Conservation (phyloP, 495 filamentous ascomycete species). For the Podospora fimiseda region DNA sequence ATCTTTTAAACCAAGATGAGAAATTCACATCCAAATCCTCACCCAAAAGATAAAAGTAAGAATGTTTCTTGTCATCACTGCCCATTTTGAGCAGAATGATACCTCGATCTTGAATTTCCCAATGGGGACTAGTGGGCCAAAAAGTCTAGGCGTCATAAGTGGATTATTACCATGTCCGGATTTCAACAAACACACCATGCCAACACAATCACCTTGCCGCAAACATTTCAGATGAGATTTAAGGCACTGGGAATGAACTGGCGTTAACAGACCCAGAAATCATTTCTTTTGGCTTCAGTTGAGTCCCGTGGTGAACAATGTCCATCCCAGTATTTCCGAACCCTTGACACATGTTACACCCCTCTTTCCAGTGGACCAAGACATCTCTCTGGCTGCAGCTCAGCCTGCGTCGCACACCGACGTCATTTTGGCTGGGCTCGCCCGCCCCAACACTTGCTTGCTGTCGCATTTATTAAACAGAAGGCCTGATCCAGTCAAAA, state of each 20-base stretch:
- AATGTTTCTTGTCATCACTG: too few species aligned
- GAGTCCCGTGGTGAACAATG: too few species aligned
- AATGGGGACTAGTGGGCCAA: not conserved
- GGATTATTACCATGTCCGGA: not conserved
- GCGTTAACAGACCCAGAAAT: too few species aligned
- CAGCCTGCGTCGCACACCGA: slow-evolving; percentile 18
- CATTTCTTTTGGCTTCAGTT: too few species aligned
- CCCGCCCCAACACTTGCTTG: not conserved
- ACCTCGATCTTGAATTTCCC: too few species aligned
- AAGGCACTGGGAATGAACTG: not conserved
- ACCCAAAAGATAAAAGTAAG: too few species aligned
- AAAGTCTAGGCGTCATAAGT: not conserved
- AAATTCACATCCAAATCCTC: too few species aligned
- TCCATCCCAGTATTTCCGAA: not conserved
- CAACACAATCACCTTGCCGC: not conserved
- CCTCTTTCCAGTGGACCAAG: too few species aligned
- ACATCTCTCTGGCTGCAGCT: too few species aligned
- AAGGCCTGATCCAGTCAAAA: slow-evolving; percentile 7
- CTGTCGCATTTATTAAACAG: slow-evolving; percentile 14
- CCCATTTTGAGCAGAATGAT: too few species aligned
- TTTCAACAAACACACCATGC: not conserved
- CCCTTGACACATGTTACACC: too few species aligned
- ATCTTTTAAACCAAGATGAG: too few species aligned
- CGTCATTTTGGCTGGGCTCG: slow-evolving; percentile 17
- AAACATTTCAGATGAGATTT: not conserved